These are phyloP conservation scores for Boletus edulis DNA, from an alignment of 768 basidiomycete species.

Conservation along the genomic window DNA sequence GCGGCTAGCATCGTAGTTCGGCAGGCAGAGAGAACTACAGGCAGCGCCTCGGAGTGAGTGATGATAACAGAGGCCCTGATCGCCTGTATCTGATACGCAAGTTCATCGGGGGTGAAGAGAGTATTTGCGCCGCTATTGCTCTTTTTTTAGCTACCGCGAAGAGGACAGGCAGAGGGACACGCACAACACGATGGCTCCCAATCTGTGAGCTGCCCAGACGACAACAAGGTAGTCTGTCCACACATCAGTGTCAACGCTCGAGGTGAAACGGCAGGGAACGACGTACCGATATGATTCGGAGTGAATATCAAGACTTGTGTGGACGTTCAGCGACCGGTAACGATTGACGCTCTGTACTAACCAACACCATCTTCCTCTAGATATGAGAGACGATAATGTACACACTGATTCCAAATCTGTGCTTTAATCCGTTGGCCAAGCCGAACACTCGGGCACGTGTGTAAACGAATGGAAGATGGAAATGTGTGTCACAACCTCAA, in stretches of 20 bases:
- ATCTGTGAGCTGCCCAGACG: conserved; percentile 53
- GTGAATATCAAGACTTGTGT: conserved; percentile 58
- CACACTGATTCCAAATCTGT: conserved; percentile 35
- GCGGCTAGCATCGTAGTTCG: conserved; percentile 38
- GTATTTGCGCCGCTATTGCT: conserved; percentile 59
- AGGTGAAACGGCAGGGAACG: background rate
- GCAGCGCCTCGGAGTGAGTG: conserved; percentile 43
- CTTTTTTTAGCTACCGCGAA: background rate
- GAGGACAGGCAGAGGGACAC: conserved; percentile 19
- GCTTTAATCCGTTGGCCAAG: conserved; percentile 37
- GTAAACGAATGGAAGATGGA: conserved; percentile 15
- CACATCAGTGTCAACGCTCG: background rate
- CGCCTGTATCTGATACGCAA: conserved; percentile 52
- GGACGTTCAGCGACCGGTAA: conserved; percentile 3
- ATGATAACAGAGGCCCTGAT: conserved; percentile 49
- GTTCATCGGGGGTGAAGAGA: conserved; percentile 53
- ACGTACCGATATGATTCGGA: conserved; percentile 62
- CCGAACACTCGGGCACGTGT: conserved; percentile 36
- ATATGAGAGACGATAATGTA: background rate
- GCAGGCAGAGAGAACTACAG: conserved; percentile 46
- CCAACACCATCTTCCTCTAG: conserved; percentile 40
- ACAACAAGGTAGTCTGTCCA: conserved; percentile 52
- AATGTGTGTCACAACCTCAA: background rate
- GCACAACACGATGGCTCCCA: conserved; percentile 58
- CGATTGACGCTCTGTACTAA: conserved; percentile 15